Evolutionary conservation across 768 basidiomycete genomes (phyloP), one percentile per base, ranked within the genome.

Genomic region (Russula foetens): DNA sequence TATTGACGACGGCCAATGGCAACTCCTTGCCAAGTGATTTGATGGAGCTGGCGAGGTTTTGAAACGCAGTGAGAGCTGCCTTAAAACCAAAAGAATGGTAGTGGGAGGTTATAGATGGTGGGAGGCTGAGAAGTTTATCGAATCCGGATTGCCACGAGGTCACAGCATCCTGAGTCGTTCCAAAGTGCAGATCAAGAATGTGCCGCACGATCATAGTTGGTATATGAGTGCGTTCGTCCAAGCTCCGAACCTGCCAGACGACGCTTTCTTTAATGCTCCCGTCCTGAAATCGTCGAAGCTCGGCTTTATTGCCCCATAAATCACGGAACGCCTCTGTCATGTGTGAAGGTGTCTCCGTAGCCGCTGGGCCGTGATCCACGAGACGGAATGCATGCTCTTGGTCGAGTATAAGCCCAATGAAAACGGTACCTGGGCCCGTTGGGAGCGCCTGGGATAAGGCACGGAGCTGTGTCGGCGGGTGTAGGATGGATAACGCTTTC

Each of bases 211-310:
- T 82, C 73, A 82, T 78, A 15, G 77, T 74, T 0, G 93, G 92
- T 29, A 98, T 84, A 62, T 85, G 81, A 0, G 84, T 77, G 28
- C 91, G 85, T 62, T 93, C 91, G 53, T 96, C 92, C 0, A 81
- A 79, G 3, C 83, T 86, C 62, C 82, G 80, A 8, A 92, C 83
- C 21, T 97, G 88, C 97, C 97, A 99, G 3, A 98, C 94, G n/a
- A 98, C 92, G 66, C 89, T 92, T 72, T 98, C 93, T 6, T 81
- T 69, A 63, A 98, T 98, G 19, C 87, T 81, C 1, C 96, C 96
- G 67, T 99, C 95, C 72, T 98, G 95, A 78, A 99, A 99, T 41
- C 95, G 82, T 7, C 97, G 81, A 19, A 98, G 76, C 69, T 98
- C 96, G 0, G 94, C 86, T 71, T 93, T 96, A 41, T 82, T 53